Percentiles rank a stretch among this genome's conserved stretches.
phyloP scores from a whole-genome alignment of 192 early-diverging fungal genomes.

The Coemansia reversa region DNA sequence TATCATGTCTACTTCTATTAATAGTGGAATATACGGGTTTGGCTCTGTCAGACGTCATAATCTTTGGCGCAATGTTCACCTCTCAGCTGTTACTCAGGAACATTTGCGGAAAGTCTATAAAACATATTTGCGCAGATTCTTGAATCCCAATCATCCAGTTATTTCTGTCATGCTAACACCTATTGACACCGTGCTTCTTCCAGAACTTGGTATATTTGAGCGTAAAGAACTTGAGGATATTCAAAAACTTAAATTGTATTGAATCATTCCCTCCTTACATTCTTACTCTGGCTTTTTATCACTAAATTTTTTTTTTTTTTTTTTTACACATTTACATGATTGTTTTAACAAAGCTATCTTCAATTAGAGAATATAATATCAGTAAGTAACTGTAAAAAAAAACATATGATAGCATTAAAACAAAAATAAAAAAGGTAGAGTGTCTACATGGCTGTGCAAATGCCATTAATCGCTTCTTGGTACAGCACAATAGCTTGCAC shows the following conservation, averaged over 20 bases:
- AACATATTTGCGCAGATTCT: conserved; percentile 20
- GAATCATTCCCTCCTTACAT: conserved; percentile 14
- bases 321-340: conserved; percentile 14
- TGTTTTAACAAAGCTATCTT: neutral
- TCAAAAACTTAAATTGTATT: neutral
- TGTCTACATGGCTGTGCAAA: conserved; percentile 48
- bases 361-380: neutral
- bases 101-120: conserved; percentile 46
- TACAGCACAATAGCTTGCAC: conserved; percentile 38
- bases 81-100: conserved; percentile 16
- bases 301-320: no score
- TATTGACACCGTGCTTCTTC: conserved; percentile 21
- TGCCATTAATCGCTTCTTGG: conserved; percentile 52
- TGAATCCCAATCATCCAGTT: conserved; percentile 22
- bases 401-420: neutral
- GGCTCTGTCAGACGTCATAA: conserved; percentile 11
- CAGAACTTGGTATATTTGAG: conserved; percentile 32
- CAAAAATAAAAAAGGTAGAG: neutral
- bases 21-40: conserved; percentile 28
- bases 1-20: conserved; percentile 16
- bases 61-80: conserved; percentile 29
- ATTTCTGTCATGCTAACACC: conserved; percentile 31
- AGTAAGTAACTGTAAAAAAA: neutral
- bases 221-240: conserved; percentile 18
- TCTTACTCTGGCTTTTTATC: conserved; percentile 26